Conservation (phyloP, 1,284 basidiomycete species). For the Puccinia horiana region DNA sequence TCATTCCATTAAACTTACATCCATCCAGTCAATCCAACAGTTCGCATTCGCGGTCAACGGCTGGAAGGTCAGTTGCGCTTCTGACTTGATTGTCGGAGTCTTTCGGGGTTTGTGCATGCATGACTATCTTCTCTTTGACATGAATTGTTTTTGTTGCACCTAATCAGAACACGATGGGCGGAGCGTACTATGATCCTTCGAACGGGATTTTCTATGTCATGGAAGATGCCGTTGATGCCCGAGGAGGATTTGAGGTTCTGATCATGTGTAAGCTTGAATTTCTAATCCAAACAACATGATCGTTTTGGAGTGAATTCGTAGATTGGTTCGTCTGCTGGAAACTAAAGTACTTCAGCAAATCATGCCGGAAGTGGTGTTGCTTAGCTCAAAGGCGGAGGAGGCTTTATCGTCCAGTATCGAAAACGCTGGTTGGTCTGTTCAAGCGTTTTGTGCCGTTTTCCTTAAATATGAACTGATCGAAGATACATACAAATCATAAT, state of each 20-base stretch:
- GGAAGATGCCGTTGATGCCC: conserved; percentile 38
- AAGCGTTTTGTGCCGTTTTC: not conserved
- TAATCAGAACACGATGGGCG: conserved; percentile 37
- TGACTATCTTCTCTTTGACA: not conserved
- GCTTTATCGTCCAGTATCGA: conserved; percentile 22
- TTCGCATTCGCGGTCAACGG: conserved; percentile 36
- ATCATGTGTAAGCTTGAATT: conserved; percentile 26
- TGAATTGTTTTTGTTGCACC: not conserved
- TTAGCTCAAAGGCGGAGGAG: conserved; percentile 46
- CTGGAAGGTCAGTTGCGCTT: conserved; percentile 24
- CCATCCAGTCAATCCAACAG: not conserved
- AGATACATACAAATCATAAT: not conserved
- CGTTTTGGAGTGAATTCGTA: not conserved
- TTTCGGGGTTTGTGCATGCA: not conserved
- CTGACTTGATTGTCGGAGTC: not conserved
- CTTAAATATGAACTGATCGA: not conserved
- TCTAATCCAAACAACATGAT: not conserved
- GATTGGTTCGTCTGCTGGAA: not conserved
- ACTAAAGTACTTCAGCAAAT: conserved; percentile 30
- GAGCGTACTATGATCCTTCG: conserved; percentile 37
- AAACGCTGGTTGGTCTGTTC: conserved; percentile 29
- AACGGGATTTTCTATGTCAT: conserved; percentile 34
- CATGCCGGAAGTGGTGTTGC: conserved; percentile 29
- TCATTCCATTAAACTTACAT: not conserved
- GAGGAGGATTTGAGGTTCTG: conserved; percentile 35